phyloP scores from a whole-genome alignment of 345 rosid species.

The Aquilaria yunnanensis region DNA sequence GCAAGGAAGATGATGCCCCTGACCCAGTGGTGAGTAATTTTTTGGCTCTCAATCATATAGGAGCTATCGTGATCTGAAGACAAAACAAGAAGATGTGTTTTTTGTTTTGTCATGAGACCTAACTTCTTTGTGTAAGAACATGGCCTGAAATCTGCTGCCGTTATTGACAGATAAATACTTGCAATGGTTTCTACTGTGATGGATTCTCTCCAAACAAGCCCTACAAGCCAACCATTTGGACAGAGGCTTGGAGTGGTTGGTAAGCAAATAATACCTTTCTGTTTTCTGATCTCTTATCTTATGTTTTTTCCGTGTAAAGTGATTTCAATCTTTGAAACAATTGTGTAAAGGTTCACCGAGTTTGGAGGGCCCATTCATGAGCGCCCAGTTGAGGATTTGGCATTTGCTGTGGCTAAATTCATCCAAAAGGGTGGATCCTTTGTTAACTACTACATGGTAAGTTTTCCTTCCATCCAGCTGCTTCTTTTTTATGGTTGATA shows the following conservation, averaged over 20 bases:
- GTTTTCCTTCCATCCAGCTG: slow-evolving; percentile 10
- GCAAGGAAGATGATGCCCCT: slow-evolving; percentile 99
- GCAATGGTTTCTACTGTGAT: slow-evolving; percentile 96
- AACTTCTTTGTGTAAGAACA: too few relatives aligned
- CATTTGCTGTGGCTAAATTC: slow-evolving; percentile 83
- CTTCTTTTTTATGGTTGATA: neutral
- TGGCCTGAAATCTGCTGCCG: slow-evolving; percentile 7
- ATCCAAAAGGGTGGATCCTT: slow-evolving; percentile 91
- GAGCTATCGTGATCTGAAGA: too few relatives aligned
- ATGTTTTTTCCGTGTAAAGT: neutral
- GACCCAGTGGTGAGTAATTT: slow-evolving; percentile 81
- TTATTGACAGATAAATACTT: slow-evolving; percentile 65
- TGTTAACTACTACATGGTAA: slow-evolving; percentile 86
- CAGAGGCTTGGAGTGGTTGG: slow-evolving; percentile 99
- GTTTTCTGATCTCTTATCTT: slow-evolving; percentile 8
- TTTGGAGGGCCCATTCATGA: slow-evolving; percentile 83
- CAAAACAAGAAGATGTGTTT: too few relatives aligned
- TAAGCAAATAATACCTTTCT: slow-evolving; percentile 27
- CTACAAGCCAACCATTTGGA: slow-evolving; percentile 88
- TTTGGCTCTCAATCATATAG: neutral
- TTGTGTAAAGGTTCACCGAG: slow-evolving; percentile 63
- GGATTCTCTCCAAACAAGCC: slow-evolving; percentile 77
- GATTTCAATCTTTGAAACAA: neutral
- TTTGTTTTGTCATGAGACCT: too few relatives aligned
- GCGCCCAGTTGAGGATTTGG: slow-evolving; percentile 94